Evolutionary conservation across 306 rosid genomes (phyloP).

Genomic region (Prunus dulcis): DNA sequence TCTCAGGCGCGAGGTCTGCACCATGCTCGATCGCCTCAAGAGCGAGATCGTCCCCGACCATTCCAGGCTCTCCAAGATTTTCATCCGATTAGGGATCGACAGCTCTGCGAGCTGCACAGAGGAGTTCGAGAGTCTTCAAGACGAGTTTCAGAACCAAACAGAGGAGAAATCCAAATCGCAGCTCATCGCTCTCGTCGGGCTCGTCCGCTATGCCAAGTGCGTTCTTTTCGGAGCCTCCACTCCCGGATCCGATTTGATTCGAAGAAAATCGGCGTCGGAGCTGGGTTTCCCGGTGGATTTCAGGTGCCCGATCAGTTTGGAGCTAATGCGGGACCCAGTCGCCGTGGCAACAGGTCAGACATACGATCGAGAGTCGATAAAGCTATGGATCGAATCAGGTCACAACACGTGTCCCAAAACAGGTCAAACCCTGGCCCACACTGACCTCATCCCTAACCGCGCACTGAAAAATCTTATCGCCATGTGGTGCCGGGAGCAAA

Average conservation of each 20-base stretch:
- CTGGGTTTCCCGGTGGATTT: constrained; percentile 54
- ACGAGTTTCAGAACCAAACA: constrained; percentile 58
- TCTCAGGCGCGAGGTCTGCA: constrained; percentile 43
- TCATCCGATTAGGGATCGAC: constrained; percentile 44
- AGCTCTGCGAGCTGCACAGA: constrained; percentile 65
- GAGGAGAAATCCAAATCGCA: constrained; percentile 66
- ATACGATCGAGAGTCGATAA: constrained; percentile 73
- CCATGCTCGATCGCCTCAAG: constrained; percentile 56
- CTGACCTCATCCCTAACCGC: constrained; percentile 56
- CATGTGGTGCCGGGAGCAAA: constrained; percentile 78
- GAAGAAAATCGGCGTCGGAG: constrained; percentile 39
- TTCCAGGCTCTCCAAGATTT: constrained; percentile 37
- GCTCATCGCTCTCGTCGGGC: constrained; percentile 62
- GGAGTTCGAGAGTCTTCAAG: constrained; percentile 71
- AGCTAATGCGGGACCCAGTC: constrained; percentile 80
- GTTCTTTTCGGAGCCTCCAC: constrained; percentile 79
- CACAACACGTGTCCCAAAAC: constrained; percentile 96
- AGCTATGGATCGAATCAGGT: constrained; percentile 76
- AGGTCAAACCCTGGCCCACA: constrained; percentile 74
- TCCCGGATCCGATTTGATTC: constrained; percentile 5
- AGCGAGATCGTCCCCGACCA: constrained; percentile 66
- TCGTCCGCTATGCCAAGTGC: constrained; percentile 77
- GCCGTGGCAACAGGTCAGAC: constrained; percentile 97
- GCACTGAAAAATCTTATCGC: constrained; percentile 68
- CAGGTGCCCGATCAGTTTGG: constrained; percentile 78